Evolutionary conservation across 108 stramenopile genomes (phyloP).

Genomic region (Nitzschia putrida): DNA sequence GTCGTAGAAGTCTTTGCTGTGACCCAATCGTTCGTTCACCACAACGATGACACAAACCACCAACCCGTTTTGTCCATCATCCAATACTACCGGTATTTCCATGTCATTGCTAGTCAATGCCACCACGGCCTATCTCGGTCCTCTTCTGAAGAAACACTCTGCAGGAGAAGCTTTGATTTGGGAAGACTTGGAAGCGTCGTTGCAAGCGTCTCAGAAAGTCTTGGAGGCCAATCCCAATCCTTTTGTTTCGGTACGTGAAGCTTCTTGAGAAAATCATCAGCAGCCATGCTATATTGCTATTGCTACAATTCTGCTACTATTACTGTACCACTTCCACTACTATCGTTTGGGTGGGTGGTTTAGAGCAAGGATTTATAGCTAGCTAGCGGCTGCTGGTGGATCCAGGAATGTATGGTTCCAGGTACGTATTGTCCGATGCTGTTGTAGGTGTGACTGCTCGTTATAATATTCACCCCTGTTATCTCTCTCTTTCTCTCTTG

Average conservation of each 20-base stretch:
- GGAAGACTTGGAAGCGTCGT: slow-evolving; percentile 37
- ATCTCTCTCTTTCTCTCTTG: too few species aligned
- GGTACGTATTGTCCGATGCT: too few species aligned
- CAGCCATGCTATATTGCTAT: too few species aligned
- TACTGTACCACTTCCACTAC: too few species aligned
- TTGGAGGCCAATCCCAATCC: slow-evolving; percentile 22
- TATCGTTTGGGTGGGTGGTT: too few species aligned
- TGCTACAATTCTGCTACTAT: too few species aligned
- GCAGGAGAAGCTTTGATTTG: slow-evolving; percentile 27
- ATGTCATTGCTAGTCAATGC: slow-evolving; percentile 35
- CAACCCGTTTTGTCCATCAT: neutral
- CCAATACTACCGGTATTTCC: neutral
- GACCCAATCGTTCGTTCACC: neutral
- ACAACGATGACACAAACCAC: neutral
- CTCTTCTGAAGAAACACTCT: slow-evolving; percentile 39
- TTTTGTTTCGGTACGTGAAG: slow-evolving; percentile 44
- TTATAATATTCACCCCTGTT: too few species aligned
- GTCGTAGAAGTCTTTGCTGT: neutral
- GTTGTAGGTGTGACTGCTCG: too few species aligned
- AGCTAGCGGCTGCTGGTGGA: too few species aligned
- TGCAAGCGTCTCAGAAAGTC: slow-evolving; percentile 20
- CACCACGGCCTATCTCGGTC: slow-evolving; percentile 28
- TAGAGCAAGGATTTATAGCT: too few species aligned
- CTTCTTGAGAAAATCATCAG: neutral
- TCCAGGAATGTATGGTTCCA: too few species aligned